Conservation (phyloP, 352 stramenopile species). For the Lagenidium giganteum region DNA sequence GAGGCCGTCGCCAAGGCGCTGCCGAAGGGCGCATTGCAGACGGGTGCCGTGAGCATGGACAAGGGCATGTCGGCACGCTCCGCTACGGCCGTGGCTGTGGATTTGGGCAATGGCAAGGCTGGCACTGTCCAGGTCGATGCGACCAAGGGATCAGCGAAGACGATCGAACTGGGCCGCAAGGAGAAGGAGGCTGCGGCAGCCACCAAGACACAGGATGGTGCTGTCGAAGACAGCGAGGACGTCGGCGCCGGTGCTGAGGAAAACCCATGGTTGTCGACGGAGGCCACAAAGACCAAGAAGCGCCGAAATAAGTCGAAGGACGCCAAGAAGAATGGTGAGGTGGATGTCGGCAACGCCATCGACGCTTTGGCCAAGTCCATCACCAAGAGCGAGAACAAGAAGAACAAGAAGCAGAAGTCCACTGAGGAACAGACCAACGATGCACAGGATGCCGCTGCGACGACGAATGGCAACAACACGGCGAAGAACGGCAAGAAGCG, state of each 20-base stretch:
- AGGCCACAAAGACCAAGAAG: slow-evolving; percentile 53
- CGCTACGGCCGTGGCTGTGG: slow-evolving; percentile 55
- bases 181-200: slow-evolving; percentile 19
- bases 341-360: slow-evolving; percentile 47
- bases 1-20: slow-evolving; percentile 45
- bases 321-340: slow-evolving; percentile 20
- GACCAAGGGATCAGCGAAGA: slow-evolving; percentile 14
- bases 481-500: no score
- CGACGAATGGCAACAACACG: no score
- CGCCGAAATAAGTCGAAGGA: slow-evolving; percentile 53
- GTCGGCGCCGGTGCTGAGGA: slow-evolving; percentile 27
- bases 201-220: neutral
- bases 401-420: slow-evolving; percentile 30
- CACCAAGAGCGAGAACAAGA: slow-evolving; percentile 26
- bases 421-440: slow-evolving; percentile 21
- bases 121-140: slow-evolving; percentile 21
- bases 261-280: slow-evolving; percentile 63
- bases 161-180: slow-evolving; percentile 29
- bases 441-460: no score
- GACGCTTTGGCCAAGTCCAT: slow-evolving; percentile 55
- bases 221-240: neutral
- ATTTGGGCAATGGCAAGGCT: slow-evolving; percentile 45
- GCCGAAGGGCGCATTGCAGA: slow-evolving; percentile 48
- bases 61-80: slow-evolving; percentile 59
- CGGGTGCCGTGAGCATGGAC: slow-evolving; percentile 66